Conservation (phyloP, 345 rosid genomes). For the Ceriops tagal region DNA sequence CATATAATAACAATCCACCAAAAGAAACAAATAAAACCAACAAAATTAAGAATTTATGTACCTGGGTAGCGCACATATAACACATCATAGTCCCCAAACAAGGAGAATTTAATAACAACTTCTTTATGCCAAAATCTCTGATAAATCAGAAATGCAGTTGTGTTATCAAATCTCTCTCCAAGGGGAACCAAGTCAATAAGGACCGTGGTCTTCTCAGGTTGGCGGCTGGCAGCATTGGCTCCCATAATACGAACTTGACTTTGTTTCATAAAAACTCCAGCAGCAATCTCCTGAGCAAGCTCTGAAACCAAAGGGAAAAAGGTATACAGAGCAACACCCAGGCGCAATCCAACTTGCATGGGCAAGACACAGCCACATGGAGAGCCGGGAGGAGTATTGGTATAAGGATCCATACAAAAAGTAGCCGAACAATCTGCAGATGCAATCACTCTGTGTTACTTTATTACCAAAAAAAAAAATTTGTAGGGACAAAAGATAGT, state of each 20-base stretch:
- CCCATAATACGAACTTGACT: slow-evolving; percentile 96
- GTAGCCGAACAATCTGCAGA: slow-evolving; percentile 72
- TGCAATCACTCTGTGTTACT: slow-evolving; percentile 22
- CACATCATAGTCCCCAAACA: slow-evolving; percentile 76
- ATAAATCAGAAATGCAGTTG: slow-evolving; percentile 70
- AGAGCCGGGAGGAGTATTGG: slow-evolving; percentile 92
- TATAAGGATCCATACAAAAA: slow-evolving; percentile 69
- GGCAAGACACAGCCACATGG: slow-evolving; percentile 96
- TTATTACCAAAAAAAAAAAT: slow-evolving; percentile 1
- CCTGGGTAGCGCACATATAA: slow-evolving; percentile 84
- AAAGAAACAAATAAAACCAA: background rate
- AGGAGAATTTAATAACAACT: slow-evolving; percentile 54
- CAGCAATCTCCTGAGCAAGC: slow-evolving; percentile 71
- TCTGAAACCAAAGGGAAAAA: slow-evolving; percentile 95
- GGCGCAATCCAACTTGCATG: slow-evolving; percentile 79
- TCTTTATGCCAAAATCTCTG: slow-evolving; percentile 86
- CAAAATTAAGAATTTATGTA: slow-evolving; percentile 15
- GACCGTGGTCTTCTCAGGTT: slow-evolving; percentile 77
- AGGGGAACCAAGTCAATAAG: slow-evolving; percentile 88
- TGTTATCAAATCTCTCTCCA: slow-evolving; percentile 66
- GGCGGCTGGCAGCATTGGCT: slow-evolving; percentile 80
- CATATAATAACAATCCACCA: background rate
- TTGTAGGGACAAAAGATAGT: background rate
- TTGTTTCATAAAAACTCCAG: slow-evolving; percentile 89
- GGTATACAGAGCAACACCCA: slow-evolving; percentile 75